Evolutionary conservation across 768 basidiomycete species (phyloP).

Genomic region (Boletus sensibilis): DNA sequence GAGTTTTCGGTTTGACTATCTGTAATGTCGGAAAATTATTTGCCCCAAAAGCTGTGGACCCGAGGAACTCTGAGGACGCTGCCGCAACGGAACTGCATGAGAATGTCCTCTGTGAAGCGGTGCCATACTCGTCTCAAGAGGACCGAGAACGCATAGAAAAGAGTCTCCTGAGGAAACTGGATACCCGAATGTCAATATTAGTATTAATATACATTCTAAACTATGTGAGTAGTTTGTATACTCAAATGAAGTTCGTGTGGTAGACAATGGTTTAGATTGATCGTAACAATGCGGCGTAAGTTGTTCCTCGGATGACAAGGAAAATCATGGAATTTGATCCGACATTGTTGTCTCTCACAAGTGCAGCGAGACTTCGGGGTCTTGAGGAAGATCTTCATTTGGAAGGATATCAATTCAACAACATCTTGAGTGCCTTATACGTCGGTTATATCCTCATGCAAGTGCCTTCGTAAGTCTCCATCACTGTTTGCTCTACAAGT

Average conservation of each 20-base stretch:
- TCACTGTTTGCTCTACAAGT: neutral
- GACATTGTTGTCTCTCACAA: slow-evolving; percentile 24
- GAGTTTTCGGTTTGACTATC: neutral
- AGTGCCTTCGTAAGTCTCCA: slow-evolving; percentile 59
- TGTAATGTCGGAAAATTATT: neutral
- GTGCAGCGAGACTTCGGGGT: slow-evolving; percentile 70
- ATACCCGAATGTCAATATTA: slow-evolving; percentile 36
- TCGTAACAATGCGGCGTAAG: slow-evolving; percentile 67
- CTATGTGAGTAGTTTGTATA: slow-evolving; percentile 26
- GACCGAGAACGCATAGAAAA: slow-evolving; percentile 41
- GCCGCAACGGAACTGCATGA: neutral
- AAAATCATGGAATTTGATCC: neutral
- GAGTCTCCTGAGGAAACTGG: slow-evolving; percentile 39
- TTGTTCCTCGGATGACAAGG: neutral
- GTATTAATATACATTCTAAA: slow-evolving; percentile 37
- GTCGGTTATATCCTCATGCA: slow-evolving; percentile 79
- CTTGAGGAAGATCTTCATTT: slow-evolving; percentile 68
- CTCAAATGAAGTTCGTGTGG: neutral
- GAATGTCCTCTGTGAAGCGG: neutral
- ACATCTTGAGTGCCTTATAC: slow-evolving; percentile 65
- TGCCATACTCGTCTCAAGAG: neutral
- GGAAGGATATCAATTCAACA: slow-evolving; percentile 60
- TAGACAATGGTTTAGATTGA: slow-evolving; percentile 47
- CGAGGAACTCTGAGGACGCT: slow-evolving; percentile 8
- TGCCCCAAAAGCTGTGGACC: neutral